Percentiles rank a stretch among this genome's conserved stretches.
phyloP scores from a whole-genome alignment of 129 eudicot species.

The Rutidosis leptorrhynchoides region DNA sequence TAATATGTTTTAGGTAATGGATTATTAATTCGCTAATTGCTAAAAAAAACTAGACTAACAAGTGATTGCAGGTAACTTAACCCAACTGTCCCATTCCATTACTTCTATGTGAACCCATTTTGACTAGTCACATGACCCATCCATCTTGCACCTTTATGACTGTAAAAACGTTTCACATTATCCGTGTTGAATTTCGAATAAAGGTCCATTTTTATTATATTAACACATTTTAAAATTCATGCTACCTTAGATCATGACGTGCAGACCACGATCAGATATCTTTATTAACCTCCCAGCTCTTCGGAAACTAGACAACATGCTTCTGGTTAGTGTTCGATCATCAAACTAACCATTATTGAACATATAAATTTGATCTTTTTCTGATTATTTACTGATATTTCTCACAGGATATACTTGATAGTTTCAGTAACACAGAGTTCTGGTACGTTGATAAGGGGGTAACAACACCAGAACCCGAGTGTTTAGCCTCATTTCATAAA shows the following conservation, averaged over 20 bases:
- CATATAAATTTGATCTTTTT: constrained; percentile 1
- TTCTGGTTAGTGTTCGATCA: constrained; percentile 54
- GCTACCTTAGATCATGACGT: constrained; percentile 72
- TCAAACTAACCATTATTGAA: neutral
- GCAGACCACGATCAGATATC: constrained; percentile 78
- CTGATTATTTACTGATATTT: neutral
- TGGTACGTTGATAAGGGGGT: constrained; percentile 99
- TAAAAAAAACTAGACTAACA: neutral
- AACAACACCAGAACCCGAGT: constrained; percentile 60
- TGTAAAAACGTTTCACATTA: neutral
- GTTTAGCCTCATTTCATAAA: constrained; percentile 64
- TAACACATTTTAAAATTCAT: constrained; percentile 14
- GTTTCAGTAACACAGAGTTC: constrained; percentile 72
- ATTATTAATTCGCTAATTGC: neutral
- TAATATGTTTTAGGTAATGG: neutral
- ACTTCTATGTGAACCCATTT: neutral
- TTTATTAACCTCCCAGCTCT: constrained; percentile 91
- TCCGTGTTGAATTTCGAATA: neutral
- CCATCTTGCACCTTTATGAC: neutral
- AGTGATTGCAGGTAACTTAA: neutral
- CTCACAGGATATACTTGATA: constrained; percentile 84
- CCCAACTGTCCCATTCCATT: neutral
- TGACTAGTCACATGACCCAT: neutral
- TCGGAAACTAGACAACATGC: constrained; percentile 91
- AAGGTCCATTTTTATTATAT: neutral